Evolutionary conservation across 441 rosid genomes (phyloP).

Genomic region (Pelargonium fulgidum): DNA sequence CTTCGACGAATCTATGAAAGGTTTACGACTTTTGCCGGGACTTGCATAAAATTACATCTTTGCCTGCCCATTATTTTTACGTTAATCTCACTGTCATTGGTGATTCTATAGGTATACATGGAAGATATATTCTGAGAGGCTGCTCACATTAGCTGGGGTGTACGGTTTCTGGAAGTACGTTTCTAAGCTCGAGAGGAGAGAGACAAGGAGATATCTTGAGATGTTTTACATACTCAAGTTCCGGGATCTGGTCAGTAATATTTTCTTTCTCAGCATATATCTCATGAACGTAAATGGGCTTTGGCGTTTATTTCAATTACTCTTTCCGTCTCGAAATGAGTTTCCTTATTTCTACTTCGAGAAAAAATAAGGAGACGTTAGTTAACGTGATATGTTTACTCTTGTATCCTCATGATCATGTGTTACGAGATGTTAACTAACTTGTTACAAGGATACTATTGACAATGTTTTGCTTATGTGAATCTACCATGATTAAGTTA

Average conservation of each 20-base stretch:
- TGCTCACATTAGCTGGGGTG: constrained; percentile 84
- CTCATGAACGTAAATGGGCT: not conserved
- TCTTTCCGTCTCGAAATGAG: not conserved
- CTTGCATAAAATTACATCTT: not conserved
- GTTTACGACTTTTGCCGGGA: constrained; percentile 22
- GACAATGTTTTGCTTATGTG: too few species aligned
- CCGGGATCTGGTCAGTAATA: constrained; percentile 57
- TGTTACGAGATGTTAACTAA: too few species aligned
- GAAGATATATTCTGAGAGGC: constrained; percentile 86
- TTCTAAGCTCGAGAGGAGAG: constrained; percentile 80
- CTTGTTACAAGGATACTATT: too few species aligned
- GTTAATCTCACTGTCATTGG: constrained; percentile 11
- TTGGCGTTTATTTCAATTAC: not conserved
- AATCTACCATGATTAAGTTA: not conserved
- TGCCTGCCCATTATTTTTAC: not conserved
- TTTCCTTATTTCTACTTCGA: too few species aligned
- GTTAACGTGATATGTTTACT: too few species aligned
- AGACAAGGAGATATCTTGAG: constrained; percentile 79
- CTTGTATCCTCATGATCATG: too few species aligned
- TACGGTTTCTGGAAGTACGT: constrained; percentile 89
- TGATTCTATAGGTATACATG: constrained; percentile 61
- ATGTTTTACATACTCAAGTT: constrained; percentile 95
- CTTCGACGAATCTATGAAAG: constrained; percentile 70
- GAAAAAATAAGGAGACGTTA: too few species aligned
- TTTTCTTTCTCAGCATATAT: not conserved